A percentile compares a stretch with the other conserved stretches of the same genome.
Evolutionary conservation across 2,329 filamentous ascomycete genomes (phyloP).

Genomic region (Botryotinia convoluta): DNA sequence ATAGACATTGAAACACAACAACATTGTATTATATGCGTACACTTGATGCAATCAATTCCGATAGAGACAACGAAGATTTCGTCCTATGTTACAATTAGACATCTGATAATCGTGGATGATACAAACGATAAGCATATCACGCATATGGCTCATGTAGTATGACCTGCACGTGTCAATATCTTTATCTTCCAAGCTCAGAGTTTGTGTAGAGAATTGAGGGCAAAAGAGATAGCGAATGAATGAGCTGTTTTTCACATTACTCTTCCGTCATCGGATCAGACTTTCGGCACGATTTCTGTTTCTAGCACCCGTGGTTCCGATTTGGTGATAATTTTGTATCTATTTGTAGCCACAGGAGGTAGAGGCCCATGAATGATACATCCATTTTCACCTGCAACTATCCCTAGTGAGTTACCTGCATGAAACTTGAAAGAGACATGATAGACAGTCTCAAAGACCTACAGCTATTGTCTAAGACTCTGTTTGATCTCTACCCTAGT

Average conservation of each 20-base stretch:
- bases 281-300: background rate
- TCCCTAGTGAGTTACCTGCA: background rate
- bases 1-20: background rate
- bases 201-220: background rate
- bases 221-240: background rate
- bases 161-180: slow-evolving; percentile 15
- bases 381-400: background rate
- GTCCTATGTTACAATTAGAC: slow-evolving; percentile 11
- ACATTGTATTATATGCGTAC: background rate
- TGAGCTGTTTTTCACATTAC: background rate
- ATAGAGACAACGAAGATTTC: slow-evolving; percentile 4
- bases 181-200: slow-evolving; percentile 8
- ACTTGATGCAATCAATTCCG: slow-evolving; percentile 5
- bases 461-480: background rate
- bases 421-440: background rate
- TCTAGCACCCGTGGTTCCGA: background rate
- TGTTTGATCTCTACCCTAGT: background rate
- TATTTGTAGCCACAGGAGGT: background rate
- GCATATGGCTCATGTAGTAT: slow-evolving; percentile 10
- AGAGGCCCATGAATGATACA: background rate
- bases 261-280: background rate
- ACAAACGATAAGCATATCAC: background rate
- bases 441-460: background rate
- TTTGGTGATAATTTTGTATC: background rate
- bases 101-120: slow-evolving; percentile 14